Conservation (phyloP, 257 asterid species). For the Ajuga chamaepitys region DNA sequence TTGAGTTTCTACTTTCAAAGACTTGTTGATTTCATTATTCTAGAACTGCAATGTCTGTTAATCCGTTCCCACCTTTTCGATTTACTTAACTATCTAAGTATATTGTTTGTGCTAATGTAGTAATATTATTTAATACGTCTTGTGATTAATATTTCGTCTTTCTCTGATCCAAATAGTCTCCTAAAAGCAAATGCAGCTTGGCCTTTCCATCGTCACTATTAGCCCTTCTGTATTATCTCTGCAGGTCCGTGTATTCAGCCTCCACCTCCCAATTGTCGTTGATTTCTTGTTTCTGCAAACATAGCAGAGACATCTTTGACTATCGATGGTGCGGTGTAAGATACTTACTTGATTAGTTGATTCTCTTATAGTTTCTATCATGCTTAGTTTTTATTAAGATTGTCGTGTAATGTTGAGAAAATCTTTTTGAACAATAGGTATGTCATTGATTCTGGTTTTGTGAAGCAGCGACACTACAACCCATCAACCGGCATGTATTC, state of each 20-base stretch:
- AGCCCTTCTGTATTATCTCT: slow-evolving; percentile 18
- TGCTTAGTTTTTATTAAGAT: background rate
- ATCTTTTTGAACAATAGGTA: slow-evolving; percentile 43
- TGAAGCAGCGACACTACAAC: slow-evolving; percentile 94
- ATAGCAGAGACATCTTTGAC: slow-evolving; percentile 99
- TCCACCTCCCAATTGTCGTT: slow-evolving; percentile 83
- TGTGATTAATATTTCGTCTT: too few relatives aligned
- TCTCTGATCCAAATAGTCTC: too few relatives aligned
- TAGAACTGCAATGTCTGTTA: background rate
- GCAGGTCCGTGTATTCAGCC: slow-evolving; percentile 90
- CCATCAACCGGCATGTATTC: slow-evolving; percentile 98
- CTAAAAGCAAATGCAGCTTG: too few relatives aligned
- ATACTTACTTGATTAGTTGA: slow-evolving; percentile 19
- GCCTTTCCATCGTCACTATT: slow-evolving; percentile 1
- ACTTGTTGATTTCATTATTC: background rate
- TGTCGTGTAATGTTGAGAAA: slow-evolving; percentile 5
- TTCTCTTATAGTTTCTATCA: background rate
- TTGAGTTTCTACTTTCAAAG: slow-evolving; percentile 1
- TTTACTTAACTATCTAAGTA: too few relatives aligned
- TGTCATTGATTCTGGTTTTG: slow-evolving; percentile 90
- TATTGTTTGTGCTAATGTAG: too few relatives aligned
- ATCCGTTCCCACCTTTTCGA: background rate
- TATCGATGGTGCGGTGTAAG: slow-evolving; percentile 98
- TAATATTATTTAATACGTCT: too few relatives aligned
- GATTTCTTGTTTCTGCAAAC: slow-evolving; percentile 87